Evolutionary conservation across 768 basidiomycete genomes (phyloP).

Genomic region (Pulveroboletus sp.): DNA sequence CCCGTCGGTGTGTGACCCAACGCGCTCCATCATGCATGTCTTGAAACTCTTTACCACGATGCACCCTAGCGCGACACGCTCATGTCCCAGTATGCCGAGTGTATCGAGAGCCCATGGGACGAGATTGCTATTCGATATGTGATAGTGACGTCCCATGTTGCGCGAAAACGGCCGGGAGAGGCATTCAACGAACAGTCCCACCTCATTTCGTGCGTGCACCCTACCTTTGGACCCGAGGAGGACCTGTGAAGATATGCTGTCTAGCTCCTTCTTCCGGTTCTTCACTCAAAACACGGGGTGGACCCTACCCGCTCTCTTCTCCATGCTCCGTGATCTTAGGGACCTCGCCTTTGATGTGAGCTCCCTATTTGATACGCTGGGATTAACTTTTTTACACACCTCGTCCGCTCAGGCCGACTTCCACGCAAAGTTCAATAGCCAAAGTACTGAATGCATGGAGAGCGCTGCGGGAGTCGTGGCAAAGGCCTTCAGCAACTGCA

Average conservation of each 20-base stretch:
- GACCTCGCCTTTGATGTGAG: slow-evolving; percentile 82
- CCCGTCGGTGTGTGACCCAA: slow-evolving; percentile 35
- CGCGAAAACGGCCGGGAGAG: slow-evolving; percentile 59
- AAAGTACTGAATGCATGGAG: slow-evolving; percentile 70
- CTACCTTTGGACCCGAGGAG: background rate
- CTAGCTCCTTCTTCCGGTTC: slow-evolving; percentile 70
- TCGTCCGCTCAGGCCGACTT: slow-evolving; percentile 48
- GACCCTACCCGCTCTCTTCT: slow-evolving; percentile 81
- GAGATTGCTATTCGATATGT: slow-evolving; percentile 84
- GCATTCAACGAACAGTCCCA: slow-evolving; percentile 79
- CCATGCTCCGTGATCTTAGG: slow-evolving; percentile 73
- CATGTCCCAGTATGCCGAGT: slow-evolving; percentile 43
- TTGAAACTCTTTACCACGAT: slow-evolving; percentile 27
- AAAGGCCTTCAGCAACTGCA: slow-evolving; percentile 85
- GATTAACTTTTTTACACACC: background rate
- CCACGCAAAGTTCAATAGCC: slow-evolving; percentile 50
- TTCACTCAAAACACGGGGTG: slow-evolving; percentile 81
- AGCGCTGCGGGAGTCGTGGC: slow-evolving; percentile 83
- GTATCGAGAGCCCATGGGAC: slow-evolving; percentile 74
- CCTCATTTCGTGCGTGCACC: slow-evolving; percentile 62
- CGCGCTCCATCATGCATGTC: background rate
- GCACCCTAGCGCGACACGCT: slow-evolving; percentile 27
- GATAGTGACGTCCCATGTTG: slow-evolving; percentile 64
- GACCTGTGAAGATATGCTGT: background rate
- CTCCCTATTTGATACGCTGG: background rate